Evolutionary conservation across 768 basidiomycete genomes (phyloP).

Genomic region (Leccinum ochraceum): DNA sequence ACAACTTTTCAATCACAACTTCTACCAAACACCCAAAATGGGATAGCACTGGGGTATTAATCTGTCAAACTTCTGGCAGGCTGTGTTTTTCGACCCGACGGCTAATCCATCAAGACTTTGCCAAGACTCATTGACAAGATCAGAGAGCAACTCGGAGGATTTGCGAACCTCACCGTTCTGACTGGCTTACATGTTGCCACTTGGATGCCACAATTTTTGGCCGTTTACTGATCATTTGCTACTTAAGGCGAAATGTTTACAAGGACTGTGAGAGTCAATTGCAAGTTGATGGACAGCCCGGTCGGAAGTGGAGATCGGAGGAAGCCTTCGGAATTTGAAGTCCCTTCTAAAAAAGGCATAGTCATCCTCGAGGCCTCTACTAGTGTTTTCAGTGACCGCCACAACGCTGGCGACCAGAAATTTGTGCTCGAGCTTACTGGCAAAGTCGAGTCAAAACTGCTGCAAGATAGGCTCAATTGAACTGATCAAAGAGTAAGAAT

Average conservation of each 20-base stretch:
- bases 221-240: neutral
- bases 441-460: too few species aligned
- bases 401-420: too few species aligned
- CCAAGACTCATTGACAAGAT: neutral
- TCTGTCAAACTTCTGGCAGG: neutral
- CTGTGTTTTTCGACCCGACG: neutral
- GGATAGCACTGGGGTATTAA: neutral
- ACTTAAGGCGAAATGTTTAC: neutral
- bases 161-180: neutral
- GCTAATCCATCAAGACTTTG: neutral
- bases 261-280: neutral
- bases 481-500: too few species aligned
- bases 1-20: neutral
- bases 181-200: neutral
- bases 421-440: too few species aligned
- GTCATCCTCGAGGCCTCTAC: too few species aligned
- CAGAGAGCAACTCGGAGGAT: neutral
- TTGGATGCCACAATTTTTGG: neutral
- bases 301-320: too few species aligned
- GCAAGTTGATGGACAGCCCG: neutral
- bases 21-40: neutral
- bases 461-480: too few species aligned
- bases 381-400: too few species aligned
- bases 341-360: too few species aligned
- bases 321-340: too few species aligned